A percentile compares a stretch with the other conserved stretches of the same genome.
Conservation (phyloP, 352 stramenopile genomes). For the Phytophthora macrochlamydospora region DNA sequence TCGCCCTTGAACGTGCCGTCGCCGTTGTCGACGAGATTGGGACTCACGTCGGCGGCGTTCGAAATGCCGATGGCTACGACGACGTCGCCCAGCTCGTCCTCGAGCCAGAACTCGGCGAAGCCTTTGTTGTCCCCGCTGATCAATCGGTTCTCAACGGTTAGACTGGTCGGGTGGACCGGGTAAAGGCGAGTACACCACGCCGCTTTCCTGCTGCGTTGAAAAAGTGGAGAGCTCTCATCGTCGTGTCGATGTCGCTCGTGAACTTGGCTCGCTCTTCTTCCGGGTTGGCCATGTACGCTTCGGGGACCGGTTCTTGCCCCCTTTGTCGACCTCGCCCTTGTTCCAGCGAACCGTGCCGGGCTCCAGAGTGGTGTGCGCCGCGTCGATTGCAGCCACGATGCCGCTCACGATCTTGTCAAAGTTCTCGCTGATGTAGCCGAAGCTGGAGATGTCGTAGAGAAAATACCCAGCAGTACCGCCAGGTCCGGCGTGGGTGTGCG, state of each 20-base stretch:
- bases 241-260: constrained; percentile 57
- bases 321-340: constrained; percentile 28
- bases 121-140: constrained; percentile 83
- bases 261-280: constrained; percentile 55
- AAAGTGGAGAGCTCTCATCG: constrained; percentile 67
- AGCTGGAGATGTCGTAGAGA: constrained; percentile 63
- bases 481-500: constrained; percentile 83
- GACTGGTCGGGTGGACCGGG: constrained; percentile 73
- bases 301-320: constrained; percentile 67
- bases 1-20: constrained; percentile 44
- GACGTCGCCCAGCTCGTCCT: constrained; percentile 25
- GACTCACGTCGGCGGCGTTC: constrained; percentile 48
- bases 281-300: constrained; percentile 72
- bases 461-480: constrained; percentile 79
- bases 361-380: constrained; percentile 59
- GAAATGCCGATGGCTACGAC: constrained; percentile 44
- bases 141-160: constrained; percentile 70
- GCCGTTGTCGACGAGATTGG: constrained; percentile 46
- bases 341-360: constrained; percentile 44
- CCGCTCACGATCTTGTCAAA: constrained; percentile 72
- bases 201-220: constrained; percentile 20
- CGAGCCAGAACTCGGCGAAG: constrained; percentile 43
- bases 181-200: constrained; percentile 62
- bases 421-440: constrained; percentile 56
- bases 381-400: constrained; percentile 64